phyloP scores from a whole-genome alignment of 2,329 filamentous ascomycete genomes.

The Pseudogymnoascus sp. region DNA sequence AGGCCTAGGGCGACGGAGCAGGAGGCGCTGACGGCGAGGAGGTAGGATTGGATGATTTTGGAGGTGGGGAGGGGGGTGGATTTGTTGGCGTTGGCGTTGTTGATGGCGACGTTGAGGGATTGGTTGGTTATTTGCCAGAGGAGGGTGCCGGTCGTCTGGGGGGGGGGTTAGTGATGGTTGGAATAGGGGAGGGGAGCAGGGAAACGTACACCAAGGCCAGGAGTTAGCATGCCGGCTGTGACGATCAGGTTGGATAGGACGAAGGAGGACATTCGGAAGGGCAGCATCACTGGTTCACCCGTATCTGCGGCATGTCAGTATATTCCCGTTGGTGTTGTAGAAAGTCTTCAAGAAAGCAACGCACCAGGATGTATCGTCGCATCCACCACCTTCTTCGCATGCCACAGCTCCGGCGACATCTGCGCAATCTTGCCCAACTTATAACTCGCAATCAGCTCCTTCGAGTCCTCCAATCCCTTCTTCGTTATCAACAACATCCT shows the following conservation, averaged over 20 bases:
- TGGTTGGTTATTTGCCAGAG: constrained; percentile 96
- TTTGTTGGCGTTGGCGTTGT: constrained; percentile 97
- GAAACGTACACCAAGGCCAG: constrained; percentile 62
- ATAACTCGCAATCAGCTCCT: constrained; percentile 72
- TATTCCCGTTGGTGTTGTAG: constrained; percentile 1
- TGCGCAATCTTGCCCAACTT: constrained; percentile 71
- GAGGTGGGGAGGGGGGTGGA: constrained; percentile 77
- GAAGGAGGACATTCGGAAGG: constrained; percentile 96
- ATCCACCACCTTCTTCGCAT: constrained; percentile 94
- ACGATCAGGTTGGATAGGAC: constrained; percentile 90
- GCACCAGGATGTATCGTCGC: constrained; percentile 91
- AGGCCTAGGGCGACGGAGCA: constrained; percentile 90
- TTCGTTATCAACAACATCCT: constrained; percentile 82
- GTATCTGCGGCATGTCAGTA: constrained; percentile 56
- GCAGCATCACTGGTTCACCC: constrained; percentile 82
- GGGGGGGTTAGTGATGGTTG: background rate
- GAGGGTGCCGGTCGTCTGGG: constrained; percentile 70
- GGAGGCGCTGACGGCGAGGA: constrained; percentile 83
- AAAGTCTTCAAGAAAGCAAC: constrained; percentile 18
- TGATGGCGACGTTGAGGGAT: constrained; percentile 96
- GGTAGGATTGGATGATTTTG: constrained; percentile 82
- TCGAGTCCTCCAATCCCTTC: constrained; percentile 76
- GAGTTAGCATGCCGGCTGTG: constrained; percentile 94
- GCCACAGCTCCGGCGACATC: constrained; percentile 90
- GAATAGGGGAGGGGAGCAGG: background rate